phyloP scores from a whole-genome alignment of 2,329 filamentous ascomycete species.

The Apiospora kogelbergensis region DNA sequence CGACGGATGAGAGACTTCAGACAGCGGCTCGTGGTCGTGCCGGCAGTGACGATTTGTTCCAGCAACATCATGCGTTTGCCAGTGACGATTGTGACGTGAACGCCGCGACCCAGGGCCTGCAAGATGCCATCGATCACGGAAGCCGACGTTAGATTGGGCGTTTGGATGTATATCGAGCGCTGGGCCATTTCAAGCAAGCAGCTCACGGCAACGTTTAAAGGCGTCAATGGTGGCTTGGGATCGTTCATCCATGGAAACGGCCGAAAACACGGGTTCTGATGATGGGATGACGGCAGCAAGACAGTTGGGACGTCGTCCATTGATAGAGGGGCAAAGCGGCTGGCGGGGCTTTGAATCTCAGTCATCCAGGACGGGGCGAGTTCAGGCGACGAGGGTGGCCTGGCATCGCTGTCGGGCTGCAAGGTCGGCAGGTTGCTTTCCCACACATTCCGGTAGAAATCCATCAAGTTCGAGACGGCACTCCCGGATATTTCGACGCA shows the following conservation, averaged over 20 bases:
- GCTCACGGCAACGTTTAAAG: constrained; percentile 66
- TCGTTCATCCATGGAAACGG: constrained; percentile 55
- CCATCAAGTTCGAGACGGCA: constrained; percentile 59
- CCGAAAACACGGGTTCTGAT: constrained; percentile 64
- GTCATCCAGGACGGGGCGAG: constrained; percentile 16
- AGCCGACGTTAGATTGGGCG: constrained; percentile 73
- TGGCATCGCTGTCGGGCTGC: neutral
- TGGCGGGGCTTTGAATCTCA: constrained; percentile 23
- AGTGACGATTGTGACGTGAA: constrained; percentile 68
- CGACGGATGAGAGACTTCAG: constrained; percentile 57
- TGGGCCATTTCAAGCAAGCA: constrained; percentile 59
- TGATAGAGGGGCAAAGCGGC: constrained; percentile 17
- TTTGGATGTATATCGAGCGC: constrained; percentile 65
- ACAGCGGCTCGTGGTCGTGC: constrained; percentile 69
- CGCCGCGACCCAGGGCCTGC: constrained; percentile 61
- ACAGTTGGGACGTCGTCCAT: constrained; percentile 48
- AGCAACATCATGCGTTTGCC: constrained; percentile 71
- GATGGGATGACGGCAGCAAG: constrained; percentile 74
- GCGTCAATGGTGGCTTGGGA: constrained; percentile 58
- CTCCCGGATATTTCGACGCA: constrained; percentile 66
- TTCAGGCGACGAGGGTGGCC: neutral
- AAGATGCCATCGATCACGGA: constrained; percentile 63
- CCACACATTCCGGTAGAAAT: constrained; percentile 74
- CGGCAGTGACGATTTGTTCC: constrained; percentile 79
- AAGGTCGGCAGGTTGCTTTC: constrained; percentile 31